phyloP scores from a whole-genome alignment of 129 eudicot genomes.

The Centrapalus pauciflorus region DNA sequence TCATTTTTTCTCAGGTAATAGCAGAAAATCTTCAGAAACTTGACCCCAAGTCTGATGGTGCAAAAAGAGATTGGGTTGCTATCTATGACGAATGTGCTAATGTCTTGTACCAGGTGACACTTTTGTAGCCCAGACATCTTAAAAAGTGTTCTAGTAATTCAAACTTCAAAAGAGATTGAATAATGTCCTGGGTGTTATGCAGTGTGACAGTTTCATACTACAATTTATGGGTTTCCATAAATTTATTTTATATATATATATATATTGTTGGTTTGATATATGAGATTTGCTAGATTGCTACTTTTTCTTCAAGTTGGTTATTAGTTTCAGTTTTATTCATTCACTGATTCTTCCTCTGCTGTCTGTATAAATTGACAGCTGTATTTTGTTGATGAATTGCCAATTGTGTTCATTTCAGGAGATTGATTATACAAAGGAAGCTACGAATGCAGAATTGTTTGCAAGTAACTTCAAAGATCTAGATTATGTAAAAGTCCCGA shows the following conservation, averaged over 20 bases:
- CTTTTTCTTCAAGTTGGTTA: neutral
- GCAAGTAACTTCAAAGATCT: constrained; percentile 74
- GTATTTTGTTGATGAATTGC: neutral
- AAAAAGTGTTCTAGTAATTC: neutral
- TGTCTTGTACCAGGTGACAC: constrained; percentile 82
- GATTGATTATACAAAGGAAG: constrained; percentile 95
- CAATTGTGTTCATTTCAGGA: constrained; percentile 45
- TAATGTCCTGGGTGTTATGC: neutral
- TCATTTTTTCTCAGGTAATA: constrained; percentile 52
- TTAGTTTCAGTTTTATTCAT: neutral
- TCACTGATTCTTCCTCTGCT: neutral
- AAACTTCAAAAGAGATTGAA: neutral
- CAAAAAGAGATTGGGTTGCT: constrained; percentile 99
- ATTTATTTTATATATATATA: neutral
- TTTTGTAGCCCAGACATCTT: constrained; percentile 6
- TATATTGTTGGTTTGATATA: neutral
- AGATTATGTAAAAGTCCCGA: constrained; percentile 93
- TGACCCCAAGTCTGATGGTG: constrained; percentile 99
- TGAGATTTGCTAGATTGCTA: neutral
- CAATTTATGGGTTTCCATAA: neutral
- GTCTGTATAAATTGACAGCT: neutral
- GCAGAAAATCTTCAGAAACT: constrained; percentile 97
- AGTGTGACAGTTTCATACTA: neutral
- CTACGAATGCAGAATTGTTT: constrained; percentile 86
- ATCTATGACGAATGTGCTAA: constrained; percentile 97